Base-by-base conservation (phyloP, 2,329 filamentous ascomycete species). In the Calcarisporium arbuscula region DNA sequence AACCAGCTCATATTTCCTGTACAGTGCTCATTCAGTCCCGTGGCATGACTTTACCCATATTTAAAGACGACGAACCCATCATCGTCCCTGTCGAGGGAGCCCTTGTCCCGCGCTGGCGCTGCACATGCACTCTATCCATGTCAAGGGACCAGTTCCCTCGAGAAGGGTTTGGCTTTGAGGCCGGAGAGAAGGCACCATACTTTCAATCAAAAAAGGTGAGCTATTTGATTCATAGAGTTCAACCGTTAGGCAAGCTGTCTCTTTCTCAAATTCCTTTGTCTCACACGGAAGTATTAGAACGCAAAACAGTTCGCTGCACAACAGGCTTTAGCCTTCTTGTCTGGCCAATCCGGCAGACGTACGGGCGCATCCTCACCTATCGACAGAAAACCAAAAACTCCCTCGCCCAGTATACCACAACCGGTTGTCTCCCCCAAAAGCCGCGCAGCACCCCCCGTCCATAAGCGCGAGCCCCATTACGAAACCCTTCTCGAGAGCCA, bases 301-400 rank as follows among this genome's bases (percentile, higher is more conserved):
- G 71, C 74, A 17, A 75, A 71, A 50, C 59, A 66, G 40, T 73
- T 67, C 42, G 72, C 73, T 1, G 70, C 72, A 16, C 64, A 62
- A 44, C 61, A 59, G 10, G 70, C 70, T 17, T 44, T 67, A 16
- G 50, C 60, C 7, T 71, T 61, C 55, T 54, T 73, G 12, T 46
- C 50, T 15, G 35, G 25, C 4, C 40, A 51, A 17, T 46, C 23
- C 22, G 10, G 19, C 38, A 44, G 6, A 28, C 21, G 28, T 14
- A 6, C 9, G 32, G 11, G 28, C 23, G 9, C 29, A 19, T 17
- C 16, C 27, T 8, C 32, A 19, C 12, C 17, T 17, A 14, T n/a
- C 10, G 14, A 10, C 22, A 25, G 22, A 25, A 25, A 9, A 25
- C 10, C 22, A 17, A 8, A 6, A 15, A 28, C 11, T 15, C n/a